phyloP scores from a whole-genome alignment of 495 filamentous ascomycete species.

The Penicillium robsamsonii region DNA sequence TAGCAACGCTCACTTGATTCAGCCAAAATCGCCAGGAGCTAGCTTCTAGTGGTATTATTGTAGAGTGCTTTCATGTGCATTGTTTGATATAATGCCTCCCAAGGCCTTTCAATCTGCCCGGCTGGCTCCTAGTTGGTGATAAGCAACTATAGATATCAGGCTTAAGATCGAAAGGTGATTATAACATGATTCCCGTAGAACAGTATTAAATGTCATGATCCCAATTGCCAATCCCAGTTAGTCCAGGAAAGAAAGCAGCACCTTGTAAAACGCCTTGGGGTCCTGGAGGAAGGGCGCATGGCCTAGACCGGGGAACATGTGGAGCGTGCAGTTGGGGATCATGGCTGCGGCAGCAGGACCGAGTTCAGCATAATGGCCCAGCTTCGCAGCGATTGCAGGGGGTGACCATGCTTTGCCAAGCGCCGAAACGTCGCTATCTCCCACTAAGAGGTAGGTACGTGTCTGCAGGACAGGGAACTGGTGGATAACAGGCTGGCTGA shows the following conservation, averaged over 20 bases:
- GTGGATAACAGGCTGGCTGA: constrained; percentile 1
- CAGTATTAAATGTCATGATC: neutral
- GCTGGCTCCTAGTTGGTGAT: neutral
- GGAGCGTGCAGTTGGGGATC: constrained; percentile 16
- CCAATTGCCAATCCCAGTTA: constrained; percentile 3
- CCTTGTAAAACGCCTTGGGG: constrained; percentile 13
- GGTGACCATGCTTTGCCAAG: constrained; percentile 15
- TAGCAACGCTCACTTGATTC: no score
- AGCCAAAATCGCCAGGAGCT: no score
- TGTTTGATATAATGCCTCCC: no score
- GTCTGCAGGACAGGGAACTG: constrained; percentile 7
- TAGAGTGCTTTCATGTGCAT: no score
- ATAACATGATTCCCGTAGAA: neutral
- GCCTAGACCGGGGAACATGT: constrained; percentile 20
- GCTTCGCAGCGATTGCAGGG: constrained; percentile 5
- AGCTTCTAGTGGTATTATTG: no score
- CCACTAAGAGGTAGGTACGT: constrained; percentile 13
- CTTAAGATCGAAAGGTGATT: neutral
- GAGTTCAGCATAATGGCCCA: constrained; percentile 13
- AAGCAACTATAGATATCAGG: neutral
- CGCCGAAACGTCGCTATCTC: constrained; percentile 10
- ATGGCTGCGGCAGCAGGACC: constrained; percentile 19
- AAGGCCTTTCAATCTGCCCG: no score
- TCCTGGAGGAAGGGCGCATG: constrained; percentile 22
- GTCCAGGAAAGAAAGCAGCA: constrained; percentile 9